phyloP scores from a whole-genome alignment of 371 early-diverging fungal genomes.

The Mortierella sp. region DNA sequence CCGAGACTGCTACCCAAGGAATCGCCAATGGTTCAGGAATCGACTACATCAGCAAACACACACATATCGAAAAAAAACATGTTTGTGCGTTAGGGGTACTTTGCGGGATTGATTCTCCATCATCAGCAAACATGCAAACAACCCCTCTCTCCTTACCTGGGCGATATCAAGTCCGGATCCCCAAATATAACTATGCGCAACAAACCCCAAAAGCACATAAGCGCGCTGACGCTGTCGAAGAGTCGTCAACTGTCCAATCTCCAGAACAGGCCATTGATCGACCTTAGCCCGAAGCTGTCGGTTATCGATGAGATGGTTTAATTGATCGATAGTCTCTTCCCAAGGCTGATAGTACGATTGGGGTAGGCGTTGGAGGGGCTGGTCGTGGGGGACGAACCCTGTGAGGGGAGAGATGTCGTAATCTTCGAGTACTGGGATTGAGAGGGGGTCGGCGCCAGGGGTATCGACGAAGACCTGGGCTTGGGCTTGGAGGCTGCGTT shows the following conservation, averaged over 20 bases:
- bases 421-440: constrained; percentile 42
- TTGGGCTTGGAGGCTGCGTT: background rate
- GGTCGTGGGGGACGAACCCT: constrained; percentile 57
- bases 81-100: background rate
- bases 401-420: constrained; percentile 43
- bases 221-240: constrained; percentile 84
- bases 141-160: constrained; percentile 62
- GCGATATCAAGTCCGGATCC: constrained; percentile 69
- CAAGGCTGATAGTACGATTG: constrained; percentile 86
- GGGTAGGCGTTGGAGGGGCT: constrained; percentile 78
- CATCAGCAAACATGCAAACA: background rate
- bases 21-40: constrained; percentile 84
- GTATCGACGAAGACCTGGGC: too few relatives aligned
- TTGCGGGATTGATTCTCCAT: background rate
- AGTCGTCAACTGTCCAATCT: constrained; percentile 65
- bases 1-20: constrained; percentile 85
- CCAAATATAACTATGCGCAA: constrained; percentile 93
- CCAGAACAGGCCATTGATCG: constrained; percentile 81
- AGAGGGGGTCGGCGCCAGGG: background rate
- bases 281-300: constrained; percentile 78
- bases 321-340: constrained; percentile 86
- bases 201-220: constrained; percentile 82
- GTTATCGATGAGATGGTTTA: constrained; percentile 80
- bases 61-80: background rate
- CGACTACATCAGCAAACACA: constrained; percentile 31